phyloP scores from a whole-genome alignment of 2,329 filamentous ascomycete species.

The Thelonectria blattea region DNA sequence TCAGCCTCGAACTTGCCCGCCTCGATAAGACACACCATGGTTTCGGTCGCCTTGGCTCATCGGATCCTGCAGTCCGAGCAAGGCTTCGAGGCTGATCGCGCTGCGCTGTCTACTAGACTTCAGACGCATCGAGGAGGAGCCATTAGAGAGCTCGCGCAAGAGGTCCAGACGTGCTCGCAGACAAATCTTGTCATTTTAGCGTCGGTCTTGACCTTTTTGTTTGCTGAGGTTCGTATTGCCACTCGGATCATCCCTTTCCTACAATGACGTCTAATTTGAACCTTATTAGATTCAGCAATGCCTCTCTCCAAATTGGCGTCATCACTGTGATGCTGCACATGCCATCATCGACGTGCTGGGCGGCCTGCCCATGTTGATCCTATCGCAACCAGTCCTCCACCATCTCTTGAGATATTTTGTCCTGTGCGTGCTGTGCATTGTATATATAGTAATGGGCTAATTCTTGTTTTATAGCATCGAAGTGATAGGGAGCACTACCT shows the following conservation, averaged over 20 bases:
- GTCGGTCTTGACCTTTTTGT: background rate
- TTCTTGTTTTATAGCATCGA: constrained; percentile 10
- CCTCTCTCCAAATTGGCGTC: constrained; percentile 25
- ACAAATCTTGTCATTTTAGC: background rate
- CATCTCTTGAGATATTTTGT: constrained; percentile 24
- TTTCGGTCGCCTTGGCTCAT: constrained; percentile 23
- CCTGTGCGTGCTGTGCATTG: constrained; percentile 14
- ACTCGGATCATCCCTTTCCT: too few species aligned
- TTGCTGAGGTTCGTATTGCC: background rate
- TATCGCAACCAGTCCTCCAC: background rate
- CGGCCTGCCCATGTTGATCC: constrained; percentile 14
- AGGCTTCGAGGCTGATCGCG: constrained; percentile 4
- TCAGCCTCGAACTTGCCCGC: background rate
- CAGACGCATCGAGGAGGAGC: constrained; percentile 27
- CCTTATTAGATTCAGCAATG: constrained; percentile 23
- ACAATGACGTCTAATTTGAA: background rate
- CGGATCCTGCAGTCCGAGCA: constrained; percentile 24
- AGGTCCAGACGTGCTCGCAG: background rate
- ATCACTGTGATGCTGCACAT: constrained; percentile 23
- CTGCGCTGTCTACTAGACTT: constrained; percentile 13
- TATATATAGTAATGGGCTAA: background rate
- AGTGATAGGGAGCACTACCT: constrained; percentile 23
- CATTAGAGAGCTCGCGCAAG: constrained; percentile 19
- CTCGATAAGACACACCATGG: constrained; percentile 18
- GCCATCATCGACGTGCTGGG: constrained; percentile 24